Percentiles rank a stretch among this genome's conserved stretches.
These are phyloP conservation scores for Candida rishiriensis DNA, from an alignment of 805 yeast genomes.

Conservation along the genomic window DNA sequence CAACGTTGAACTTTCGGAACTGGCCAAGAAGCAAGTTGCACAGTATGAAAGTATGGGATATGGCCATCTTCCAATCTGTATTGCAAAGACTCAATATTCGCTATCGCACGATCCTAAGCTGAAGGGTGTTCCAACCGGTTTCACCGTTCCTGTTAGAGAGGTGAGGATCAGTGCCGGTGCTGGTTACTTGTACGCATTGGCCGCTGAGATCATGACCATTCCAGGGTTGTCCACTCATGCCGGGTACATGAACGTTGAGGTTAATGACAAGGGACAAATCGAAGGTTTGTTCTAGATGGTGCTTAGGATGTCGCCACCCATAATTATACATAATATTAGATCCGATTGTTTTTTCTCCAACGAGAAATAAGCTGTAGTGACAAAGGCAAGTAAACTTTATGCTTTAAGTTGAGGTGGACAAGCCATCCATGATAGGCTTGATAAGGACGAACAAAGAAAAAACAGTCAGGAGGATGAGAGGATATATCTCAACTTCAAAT, in stretches of 20 bases:
- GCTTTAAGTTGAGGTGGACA: no score
- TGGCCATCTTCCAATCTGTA: conserved; percentile 73
- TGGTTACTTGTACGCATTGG: conserved; percentile 78
- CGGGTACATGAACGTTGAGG: conserved; percentile 85
- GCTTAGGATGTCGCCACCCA: no score
- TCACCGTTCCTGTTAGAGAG: conserved; percentile 77
- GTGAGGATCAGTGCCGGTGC: conserved; percentile 85
- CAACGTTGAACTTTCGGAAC: conserved; percentile 62
- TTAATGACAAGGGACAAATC: conserved; percentile 72
- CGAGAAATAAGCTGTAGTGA: no score
- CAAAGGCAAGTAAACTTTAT: no score
- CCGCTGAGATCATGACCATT: conserved; percentile 82
- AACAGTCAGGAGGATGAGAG: no score
- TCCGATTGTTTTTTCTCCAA: no score
- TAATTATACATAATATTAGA: no score
- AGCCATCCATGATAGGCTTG: no score
- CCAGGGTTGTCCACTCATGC: conserved; percentile 84
- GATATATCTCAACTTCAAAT: no score
- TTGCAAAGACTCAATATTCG: conserved; percentile 84
- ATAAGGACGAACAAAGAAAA: no score
- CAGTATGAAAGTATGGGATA: conserved; percentile 70
- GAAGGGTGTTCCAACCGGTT: conserved; percentile 81
- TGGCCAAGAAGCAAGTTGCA: conserved; percentile 66
- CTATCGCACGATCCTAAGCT: conserved; percentile 76
- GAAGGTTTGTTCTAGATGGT: conserved; percentile 69